These are phyloP conservation scores for Stephanodiscus minutulus DNA, from an alignment of 108 stramenopile genomes.

Conservation along the genomic window DNA sequence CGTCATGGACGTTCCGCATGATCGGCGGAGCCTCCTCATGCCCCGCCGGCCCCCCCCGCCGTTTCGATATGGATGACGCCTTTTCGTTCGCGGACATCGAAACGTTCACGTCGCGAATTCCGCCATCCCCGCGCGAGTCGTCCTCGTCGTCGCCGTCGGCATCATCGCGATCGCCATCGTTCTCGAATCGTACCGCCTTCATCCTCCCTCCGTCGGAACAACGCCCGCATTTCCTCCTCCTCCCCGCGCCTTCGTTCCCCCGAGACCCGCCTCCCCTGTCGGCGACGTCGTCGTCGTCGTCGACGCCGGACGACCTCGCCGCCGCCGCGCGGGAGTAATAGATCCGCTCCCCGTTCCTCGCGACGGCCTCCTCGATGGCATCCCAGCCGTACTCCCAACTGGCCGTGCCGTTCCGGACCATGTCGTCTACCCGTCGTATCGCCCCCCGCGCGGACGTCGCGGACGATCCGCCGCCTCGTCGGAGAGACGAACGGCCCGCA, in stretches of 20 bases:
- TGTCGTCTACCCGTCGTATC: conserved; percentile 33
- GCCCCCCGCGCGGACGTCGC: conserved; percentile 26
- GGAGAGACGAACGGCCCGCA: neutral
- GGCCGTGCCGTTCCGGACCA: conserved; percentile 11
- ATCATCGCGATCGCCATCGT: neutral
- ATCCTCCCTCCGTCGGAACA: neutral
- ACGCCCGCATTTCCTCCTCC: neutral
- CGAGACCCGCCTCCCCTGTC: neutral
- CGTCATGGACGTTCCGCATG: neutral
- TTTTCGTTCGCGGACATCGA: neutral
- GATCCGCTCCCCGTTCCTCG: conserved; percentile 28
- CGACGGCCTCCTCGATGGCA: conserved; percentile 38
- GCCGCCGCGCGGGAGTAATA: conserved; percentile 7
- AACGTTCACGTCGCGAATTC: too few species aligned
- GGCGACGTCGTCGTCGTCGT: too few species aligned
- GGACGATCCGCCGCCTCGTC: neutral
- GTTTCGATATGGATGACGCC: neutral
- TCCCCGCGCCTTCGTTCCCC: neutral
- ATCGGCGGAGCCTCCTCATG: neutral
- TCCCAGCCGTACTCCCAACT: conserved; percentile 41
- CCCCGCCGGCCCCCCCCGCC: neutral
- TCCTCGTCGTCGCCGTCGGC: neutral
- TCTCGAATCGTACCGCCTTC: neutral
- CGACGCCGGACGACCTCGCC: neutral
- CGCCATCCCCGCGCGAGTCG: neutral